phyloP scores from a whole-genome alignment of 83 land plant genomes.

The Picea abies region DNA sequence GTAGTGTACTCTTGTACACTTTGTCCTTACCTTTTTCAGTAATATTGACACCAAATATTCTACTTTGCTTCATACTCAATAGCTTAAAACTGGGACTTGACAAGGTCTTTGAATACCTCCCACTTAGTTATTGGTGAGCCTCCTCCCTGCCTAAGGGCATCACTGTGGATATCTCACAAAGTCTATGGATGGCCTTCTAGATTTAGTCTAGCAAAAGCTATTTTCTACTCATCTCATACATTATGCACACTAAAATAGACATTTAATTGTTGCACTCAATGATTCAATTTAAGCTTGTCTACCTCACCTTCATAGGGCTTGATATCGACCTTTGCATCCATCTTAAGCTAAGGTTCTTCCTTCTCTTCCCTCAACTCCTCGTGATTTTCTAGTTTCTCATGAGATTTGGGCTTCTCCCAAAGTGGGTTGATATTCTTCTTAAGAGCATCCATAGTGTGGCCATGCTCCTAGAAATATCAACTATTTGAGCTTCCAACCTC shows the following conservation, averaged over 20 bases:
- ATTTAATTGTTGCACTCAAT: background rate
- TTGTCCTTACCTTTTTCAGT: no score
- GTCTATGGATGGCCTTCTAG: background rate
- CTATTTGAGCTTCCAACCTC: no score
- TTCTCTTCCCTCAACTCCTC: no score
- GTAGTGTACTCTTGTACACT: no score
- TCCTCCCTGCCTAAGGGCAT: background rate
- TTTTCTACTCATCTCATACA: background rate
- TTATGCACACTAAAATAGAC: background rate
- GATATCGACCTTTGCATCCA: background rate
- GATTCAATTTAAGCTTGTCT: background rate
- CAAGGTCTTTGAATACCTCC: background rate
- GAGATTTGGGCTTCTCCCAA: no score
- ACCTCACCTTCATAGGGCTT: background rate
- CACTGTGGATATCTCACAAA: background rate
- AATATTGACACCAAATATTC: no score
- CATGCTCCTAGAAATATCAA: no score
- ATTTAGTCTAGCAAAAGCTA: background rate
- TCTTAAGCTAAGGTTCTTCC: background rate
- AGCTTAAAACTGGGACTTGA: background rate
- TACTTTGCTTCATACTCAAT: background rate
- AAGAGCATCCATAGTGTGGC: no score
- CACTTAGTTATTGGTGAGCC: background rate
- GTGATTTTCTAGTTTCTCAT: no score
- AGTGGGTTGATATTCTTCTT: no score